Base-by-base conservation (phyloP, 306 rosid genomes). In the Cucumis melo region DNA sequence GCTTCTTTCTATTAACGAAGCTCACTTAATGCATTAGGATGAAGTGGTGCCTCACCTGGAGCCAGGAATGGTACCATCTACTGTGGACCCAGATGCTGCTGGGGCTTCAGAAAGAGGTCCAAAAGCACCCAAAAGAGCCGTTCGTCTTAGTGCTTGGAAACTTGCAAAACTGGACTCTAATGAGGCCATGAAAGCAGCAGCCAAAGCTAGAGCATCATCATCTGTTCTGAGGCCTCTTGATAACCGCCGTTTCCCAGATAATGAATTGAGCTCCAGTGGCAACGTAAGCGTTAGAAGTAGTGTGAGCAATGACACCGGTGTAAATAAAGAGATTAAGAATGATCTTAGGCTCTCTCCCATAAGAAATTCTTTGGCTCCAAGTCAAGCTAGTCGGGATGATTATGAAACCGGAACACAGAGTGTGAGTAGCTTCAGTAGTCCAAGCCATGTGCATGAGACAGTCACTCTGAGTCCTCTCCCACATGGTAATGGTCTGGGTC, bases 11-110 rank as follows among this genome's bases (percentile, higher is more conserved):
- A 10, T 9, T 57, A 78, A 79, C 65, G 55, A 80, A 78, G 70
- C 46, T 79, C 80, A 71, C 48, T 71, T 48, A 46, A 46, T 80
- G 71, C 61, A 24, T 83, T 82, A 94, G 98, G 97, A 94, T 64
- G 97, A 94, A 90, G 98, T 91, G 73, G 82, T 94, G 74, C 98
- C 98, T 80, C 98, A 94, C 84, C 86, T 94, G 90, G 98, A 94
- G 84, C 98, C 98, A 21, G 96, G 98, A 84, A 94, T 90, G 98
- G 81, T 90, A 44, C 98, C 97, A 14, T 94, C 98, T 42, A 94
- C 98, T 41, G 85, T 94, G 58, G 98, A 94, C 85, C 98, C 98
- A 38, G 98, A 94, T 80, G 97, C 97, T 42, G 81, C 92, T 65
- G 98, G 92, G 74, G 80, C 77, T 23, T 83, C 88, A 56, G 98